These are phyloP conservation scores for Fusarium compactum DNA, from an alignment of 2,329 filamentous ascomycete species.

Conservation along the genomic window DNA sequence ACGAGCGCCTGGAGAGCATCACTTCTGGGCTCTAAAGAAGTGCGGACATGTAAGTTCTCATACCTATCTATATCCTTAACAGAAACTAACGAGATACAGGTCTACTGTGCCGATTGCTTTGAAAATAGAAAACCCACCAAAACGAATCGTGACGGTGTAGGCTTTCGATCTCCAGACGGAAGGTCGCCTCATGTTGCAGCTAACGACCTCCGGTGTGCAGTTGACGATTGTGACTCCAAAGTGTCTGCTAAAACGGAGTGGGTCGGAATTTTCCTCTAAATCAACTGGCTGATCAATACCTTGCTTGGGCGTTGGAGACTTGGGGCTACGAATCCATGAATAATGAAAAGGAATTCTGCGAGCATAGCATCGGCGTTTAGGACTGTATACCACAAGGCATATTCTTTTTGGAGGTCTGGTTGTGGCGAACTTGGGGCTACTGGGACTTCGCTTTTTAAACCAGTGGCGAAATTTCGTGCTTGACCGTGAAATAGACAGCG, in stretches of 20 bases:
- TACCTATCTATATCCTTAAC: neutral
- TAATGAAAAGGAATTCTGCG: slow-evolving; percentile 23
- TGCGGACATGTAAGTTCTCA: slow-evolving; percentile 85
- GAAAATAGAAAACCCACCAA: slow-evolving; percentile 64
- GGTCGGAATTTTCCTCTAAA: slow-evolving; percentile 70
- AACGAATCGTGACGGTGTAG: slow-evolving; percentile 49
- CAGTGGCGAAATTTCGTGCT: slow-evolving; percentile 7
- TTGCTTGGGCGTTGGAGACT: slow-evolving; percentile 3
- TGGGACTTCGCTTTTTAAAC: neutral
- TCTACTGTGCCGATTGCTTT: slow-evolving; percentile 73
- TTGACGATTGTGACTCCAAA: slow-evolving; percentile 68
- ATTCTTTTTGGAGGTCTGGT: slow-evolving; percentile 2
- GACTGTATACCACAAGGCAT: slow-evolving; percentile 13
- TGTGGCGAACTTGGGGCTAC: neutral
- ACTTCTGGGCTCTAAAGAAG: slow-evolving; percentile 91
- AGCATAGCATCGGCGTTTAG: slow-evolving; percentile 41
- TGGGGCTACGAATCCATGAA: slow-evolving; percentile 32
- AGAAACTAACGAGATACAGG: slow-evolving; percentile 55
- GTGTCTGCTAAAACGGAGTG: slow-evolving; percentile 67
- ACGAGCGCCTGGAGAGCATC: slow-evolving; percentile 72
- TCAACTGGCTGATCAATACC: slow-evolving; percentile 42
- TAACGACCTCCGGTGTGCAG: slow-evolving; percentile 63
- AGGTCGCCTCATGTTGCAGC: slow-evolving; percentile 42
- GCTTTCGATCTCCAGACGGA: slow-evolving; percentile 54
- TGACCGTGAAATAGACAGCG: neutral